phyloP scores from a whole-genome alignment of 306 rosid species.

The Sicyos edulis region DNA sequence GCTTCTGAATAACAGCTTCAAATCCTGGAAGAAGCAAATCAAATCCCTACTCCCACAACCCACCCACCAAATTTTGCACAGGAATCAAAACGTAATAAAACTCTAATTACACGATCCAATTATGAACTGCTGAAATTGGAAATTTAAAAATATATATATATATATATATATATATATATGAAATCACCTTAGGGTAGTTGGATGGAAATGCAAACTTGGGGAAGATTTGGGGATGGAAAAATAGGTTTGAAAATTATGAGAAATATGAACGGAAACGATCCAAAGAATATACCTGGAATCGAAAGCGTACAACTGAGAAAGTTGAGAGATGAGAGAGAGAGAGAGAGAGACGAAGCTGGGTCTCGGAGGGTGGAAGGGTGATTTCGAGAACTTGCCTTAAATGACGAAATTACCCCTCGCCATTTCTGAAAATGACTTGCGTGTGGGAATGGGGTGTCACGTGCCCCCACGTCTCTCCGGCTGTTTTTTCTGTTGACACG shows the following conservation, averaged over 20 bases:
- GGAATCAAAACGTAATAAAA: neutral
- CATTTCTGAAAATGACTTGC: neutral
- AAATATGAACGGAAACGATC: slow-evolving; percentile 34
- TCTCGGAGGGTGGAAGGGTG: neutral
- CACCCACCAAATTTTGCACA: neutral
- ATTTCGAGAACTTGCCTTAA: neutral
- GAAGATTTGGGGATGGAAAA: slow-evolving; percentile 18
- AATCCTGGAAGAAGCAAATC: neutral
- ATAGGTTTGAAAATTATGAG: slow-evolving; percentile 3
- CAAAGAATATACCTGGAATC: slow-evolving; percentile 47
- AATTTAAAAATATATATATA: too few species aligned
- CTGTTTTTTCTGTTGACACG: slow-evolving; percentile 23
- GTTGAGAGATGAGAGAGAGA: neutral
- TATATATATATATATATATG: too few species aligned
- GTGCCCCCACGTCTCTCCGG: slow-evolving; percentile 22
- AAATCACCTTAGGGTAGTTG: neutral
- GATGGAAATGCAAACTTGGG: neutral
- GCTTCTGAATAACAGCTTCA: neutral
- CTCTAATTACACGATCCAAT: neutral
- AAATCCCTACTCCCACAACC: neutral
- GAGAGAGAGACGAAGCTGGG: slow-evolving; percentile 12
- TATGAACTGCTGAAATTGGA: neutral
- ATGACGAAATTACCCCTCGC: slow-evolving; percentile 29
- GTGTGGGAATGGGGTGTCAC: slow-evolving; percentile 22
- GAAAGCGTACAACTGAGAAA: slow-evolving; percentile 9